Conservation (phyloP, 805 yeast genomes). For the Starmera caribaea region DNA sequence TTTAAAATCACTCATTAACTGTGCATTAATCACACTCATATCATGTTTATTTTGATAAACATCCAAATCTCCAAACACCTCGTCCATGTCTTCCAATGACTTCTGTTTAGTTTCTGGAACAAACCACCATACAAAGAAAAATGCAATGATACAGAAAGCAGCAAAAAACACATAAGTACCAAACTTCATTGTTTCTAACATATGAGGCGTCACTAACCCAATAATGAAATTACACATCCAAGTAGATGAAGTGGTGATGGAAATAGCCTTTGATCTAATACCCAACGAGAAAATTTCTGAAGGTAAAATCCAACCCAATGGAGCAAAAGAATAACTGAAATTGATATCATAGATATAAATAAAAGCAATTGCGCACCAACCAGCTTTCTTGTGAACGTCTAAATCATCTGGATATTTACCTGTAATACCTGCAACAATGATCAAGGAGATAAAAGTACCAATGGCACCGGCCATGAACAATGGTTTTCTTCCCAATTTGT, state of each 20-base stretch:
- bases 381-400: slow-evolving; percentile 17
- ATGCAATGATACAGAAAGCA: slow-evolving; percentile 1
- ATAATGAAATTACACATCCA: slow-evolving; percentile 41
- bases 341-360: slow-evolving; percentile 33
- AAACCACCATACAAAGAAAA: slow-evolving; percentile 1
- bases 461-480: slow-evolving; percentile 29
- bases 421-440: slow-evolving; percentile 32
- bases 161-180: slow-evolving; percentile 29
- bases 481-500: slow-evolving; percentile 31
- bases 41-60: slow-evolving; percentile 3
- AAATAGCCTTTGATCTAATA: slow-evolving; percentile 31
- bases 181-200: slow-evolving; percentile 30
- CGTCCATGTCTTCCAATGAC: slow-evolving; percentile 5
- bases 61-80: slow-evolving; percentile 3
- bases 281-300: slow-evolving; percentile 34
- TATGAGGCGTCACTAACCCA: slow-evolving; percentile 33
- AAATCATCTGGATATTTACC: slow-evolving; percentile 2
- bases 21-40: slow-evolving; percentile 1
- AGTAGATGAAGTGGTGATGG: slow-evolving; percentile 32
- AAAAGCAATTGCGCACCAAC: slow-evolving; percentile 33
- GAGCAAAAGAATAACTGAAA: slow-evolving; percentile 35
- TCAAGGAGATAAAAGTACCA: slow-evolving; percentile 31
- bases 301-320: slow-evolving; percentile 34
- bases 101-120: slow-evolving; percentile 4
- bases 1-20: not conserved